phyloP scores from a whole-genome alignment of 1,284 basidiomycete species.

The Cutaneotrichosporon sp. region DNA sequence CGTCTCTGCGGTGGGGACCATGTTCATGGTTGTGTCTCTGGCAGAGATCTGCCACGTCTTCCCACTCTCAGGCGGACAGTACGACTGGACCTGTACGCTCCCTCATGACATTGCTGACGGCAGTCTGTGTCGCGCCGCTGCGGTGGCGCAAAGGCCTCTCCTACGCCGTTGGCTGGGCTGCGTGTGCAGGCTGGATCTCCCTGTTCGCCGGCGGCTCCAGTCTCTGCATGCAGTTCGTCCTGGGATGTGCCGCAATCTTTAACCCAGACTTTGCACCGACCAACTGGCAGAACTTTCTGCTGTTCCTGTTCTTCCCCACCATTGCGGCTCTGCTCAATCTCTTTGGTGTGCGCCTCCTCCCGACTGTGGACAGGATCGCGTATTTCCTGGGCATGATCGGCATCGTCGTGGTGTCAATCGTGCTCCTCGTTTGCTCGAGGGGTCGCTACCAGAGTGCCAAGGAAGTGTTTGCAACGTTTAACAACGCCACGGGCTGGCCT shows the following conservation, averaged over 20 bases:
- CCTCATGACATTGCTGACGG: background rate
- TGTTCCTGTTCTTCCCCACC: conserved; percentile 15
- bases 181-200: conserved; percentile 47
- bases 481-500: conserved; percentile 35
- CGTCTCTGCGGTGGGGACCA: conserved; percentile 35
- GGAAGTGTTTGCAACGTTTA: conserved; percentile 48
- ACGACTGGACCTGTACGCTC: conserved; percentile 37
- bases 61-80: conserved; percentile 40
- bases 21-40: conserved; percentile 35
- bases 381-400: conserved; percentile 38
- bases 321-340: conserved; percentile 19
- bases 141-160: conserved; percentile 12
- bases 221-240: conserved; percentile 33
- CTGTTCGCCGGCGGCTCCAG: conserved; percentile 44
- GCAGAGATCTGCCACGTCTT: conserved; percentile 22
- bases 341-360: conserved; percentile 21
- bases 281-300: conserved; percentile 20
- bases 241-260: conserved; percentile 26
- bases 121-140: conserved; percentile 24
- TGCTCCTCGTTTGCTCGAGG: conserved; percentile 24
- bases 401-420: conserved; percentile 40
- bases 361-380: conserved; percentile 28
- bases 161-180: conserved; percentile 19
- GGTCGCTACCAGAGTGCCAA: conserved; percentile 40
- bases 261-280: conserved; percentile 7